phyloP scores from a whole-genome alignment of 306 rosid species.

The Purshia tridentata region DNA sequence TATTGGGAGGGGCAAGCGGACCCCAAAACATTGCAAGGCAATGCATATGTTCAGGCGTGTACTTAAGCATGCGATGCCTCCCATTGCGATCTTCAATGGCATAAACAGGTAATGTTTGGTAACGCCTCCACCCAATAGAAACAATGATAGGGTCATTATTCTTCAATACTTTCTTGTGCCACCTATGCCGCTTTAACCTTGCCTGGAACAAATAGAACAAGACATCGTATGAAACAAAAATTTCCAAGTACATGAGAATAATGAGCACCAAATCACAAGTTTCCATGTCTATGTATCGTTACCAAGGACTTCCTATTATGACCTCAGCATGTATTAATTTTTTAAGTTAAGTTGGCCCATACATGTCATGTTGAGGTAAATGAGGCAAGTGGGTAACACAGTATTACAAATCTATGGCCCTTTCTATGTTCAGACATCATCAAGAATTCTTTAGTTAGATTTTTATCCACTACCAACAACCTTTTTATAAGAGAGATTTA shows the following conservation, averaged over 20 bases:
- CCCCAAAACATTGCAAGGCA: conserved; percentile 96
- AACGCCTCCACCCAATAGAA: conserved; percentile 97
- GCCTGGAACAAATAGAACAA: conserved; percentile 48
- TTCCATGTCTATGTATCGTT: neutral
- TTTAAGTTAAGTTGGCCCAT: neutral
- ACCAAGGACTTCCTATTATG: neutral
- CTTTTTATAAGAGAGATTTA: neutral
- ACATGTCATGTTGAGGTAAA: neutral
- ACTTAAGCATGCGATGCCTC: conserved; percentile 90
- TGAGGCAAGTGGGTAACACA: neutral
- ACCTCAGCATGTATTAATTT: neutral
- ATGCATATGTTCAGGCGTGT: conserved; percentile 95
- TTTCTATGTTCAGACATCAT: neutral
- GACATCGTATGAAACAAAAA: neutral
- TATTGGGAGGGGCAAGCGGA: conserved; percentile 88
- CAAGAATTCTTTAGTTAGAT: neutral
- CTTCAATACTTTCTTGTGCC: conserved; percentile 91
- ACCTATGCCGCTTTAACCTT: conserved; percentile 85
- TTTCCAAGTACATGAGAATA: conserved; percentile 4
- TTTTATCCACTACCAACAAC: neutral
- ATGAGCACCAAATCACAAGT: neutral
- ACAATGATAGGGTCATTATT: conserved; percentile 84
- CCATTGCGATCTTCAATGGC: conserved; percentile 85
- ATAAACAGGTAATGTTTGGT: conserved; percentile 88
- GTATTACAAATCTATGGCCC: neutral